Evolutionary conservation across 768 basidiomycete genomes (phyloP), one percentile per base, ranked within the genome.

Genomic region (Kwoniella shandongensis): DNA sequence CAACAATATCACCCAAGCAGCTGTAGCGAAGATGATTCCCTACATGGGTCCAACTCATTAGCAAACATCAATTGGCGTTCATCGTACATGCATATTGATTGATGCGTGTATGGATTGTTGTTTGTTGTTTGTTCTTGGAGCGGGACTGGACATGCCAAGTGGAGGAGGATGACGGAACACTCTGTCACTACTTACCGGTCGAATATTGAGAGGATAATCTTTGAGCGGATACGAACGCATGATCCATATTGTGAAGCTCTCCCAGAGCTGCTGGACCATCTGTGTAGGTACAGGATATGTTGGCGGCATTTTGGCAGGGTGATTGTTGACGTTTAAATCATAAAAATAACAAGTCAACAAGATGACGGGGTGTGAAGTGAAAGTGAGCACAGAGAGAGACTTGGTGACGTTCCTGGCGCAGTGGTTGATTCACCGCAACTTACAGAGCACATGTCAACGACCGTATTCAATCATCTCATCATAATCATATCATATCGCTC

Each of bases 21-120:
- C 71, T 1, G 73, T 72, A 4, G 66, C 48, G 51, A 74, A 70
- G 32, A 76, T 48, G 36, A 76, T 60, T 0, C 62, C 65, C 75
- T 74, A 41, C 7, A 32, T n/a, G n/a, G n/a, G n/a, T n/a, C n/a
- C n/a, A n/a, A n/a, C n/a, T n/a, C n/a, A n/a, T 6, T n/a, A n/a
- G n/a, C n/a, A 39, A 3, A 17, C 20, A 17, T 40, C 32, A 45
- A 23, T 42, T 29, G 18, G n/a, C n/a, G n/a, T n/a, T n/a, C n/a
- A n/a, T n/a, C n/a, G n/a, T n/a, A n/a, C n/a, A n/a, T n/a, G n/a
- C n/a, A n/a, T n/a, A n/a, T n/a, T 3, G 41, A 25, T 27, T 10
- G 4, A 29, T 41, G 18, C 8, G 26, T 4, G 30, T 15, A 26
- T 38, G n/a, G 36, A 10, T 10, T 38, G 36, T n/a, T 38, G 36